Percentiles rank a stretch among this genome's conserved stretches.
These are phyloP conservation scores for Neofusicoccum kwambonambiense DNA, from an alignment of 2,329 filamentous ascomycete species.

Conservation along the genomic window DNA sequence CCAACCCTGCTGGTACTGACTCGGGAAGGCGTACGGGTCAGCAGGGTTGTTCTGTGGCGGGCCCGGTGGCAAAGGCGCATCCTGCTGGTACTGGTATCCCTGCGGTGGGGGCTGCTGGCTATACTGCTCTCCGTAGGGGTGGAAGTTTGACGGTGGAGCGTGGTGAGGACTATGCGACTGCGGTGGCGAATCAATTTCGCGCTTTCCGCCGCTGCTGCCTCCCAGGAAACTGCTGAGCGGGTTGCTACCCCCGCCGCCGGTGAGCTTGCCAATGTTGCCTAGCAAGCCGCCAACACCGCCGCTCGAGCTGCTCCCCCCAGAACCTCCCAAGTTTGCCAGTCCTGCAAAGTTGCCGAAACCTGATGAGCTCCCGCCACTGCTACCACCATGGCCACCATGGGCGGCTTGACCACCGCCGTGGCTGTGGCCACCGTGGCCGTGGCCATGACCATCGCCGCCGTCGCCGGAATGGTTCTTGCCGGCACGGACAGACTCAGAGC, in stretches of 20 bases:
- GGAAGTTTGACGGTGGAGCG: not conserved
- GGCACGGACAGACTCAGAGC: constrained; percentile 75
- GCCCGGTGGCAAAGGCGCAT: constrained; percentile 15
- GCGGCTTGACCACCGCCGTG: not conserved
- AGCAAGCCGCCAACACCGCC: constrained; percentile 8
- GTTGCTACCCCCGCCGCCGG: constrained; percentile 5
- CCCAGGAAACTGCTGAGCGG: constrained; percentile 17
- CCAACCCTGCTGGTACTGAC: constrained; percentile 16
- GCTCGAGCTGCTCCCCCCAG: constrained; percentile 4
- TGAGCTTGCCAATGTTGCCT: constrained; percentile 9
- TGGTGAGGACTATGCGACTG: not conserved
- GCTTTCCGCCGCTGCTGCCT: constrained; percentile 11
- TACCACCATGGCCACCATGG: not conserved
- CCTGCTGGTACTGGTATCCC: constrained; percentile 14
- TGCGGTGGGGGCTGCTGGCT: not conserved
- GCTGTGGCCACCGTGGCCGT: constrained; percentile 24
- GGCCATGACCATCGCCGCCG: constrained; percentile 16
- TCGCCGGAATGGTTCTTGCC: constrained; percentile 71
- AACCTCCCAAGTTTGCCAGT: constrained; percentile 1
- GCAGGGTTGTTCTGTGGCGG: constrained; percentile 10
- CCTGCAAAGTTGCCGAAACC: not conserved
- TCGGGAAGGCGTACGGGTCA: constrained; percentile 13
- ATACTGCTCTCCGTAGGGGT: not conserved
- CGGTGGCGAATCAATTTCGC: constrained; percentile 7
- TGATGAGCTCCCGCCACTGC: not conserved